phyloP scores from a whole-genome alignment of 495 filamentous ascomycete species.

The Tuber borchii region DNA sequence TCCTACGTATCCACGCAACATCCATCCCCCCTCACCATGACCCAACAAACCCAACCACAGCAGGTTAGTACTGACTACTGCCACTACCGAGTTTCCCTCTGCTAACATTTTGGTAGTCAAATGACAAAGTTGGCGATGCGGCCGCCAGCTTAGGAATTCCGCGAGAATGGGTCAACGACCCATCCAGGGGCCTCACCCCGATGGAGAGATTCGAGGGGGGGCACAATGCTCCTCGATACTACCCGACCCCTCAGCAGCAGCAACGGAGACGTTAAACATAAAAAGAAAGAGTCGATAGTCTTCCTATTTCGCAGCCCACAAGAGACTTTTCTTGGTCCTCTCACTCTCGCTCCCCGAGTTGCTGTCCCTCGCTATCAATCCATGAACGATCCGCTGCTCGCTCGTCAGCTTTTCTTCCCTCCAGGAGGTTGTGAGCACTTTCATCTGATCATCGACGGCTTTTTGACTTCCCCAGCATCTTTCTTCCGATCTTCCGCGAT shows the following conservation, averaged over 20 bases:
- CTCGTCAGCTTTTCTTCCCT: background rate
- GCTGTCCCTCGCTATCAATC: background rate
- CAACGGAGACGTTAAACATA: no score
- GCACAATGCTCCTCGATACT: background rate
- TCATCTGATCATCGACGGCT: background rate
- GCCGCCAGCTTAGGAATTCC: background rate
- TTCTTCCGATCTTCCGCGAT: background rate
- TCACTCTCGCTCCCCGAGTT: background rate
- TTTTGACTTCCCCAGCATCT: background rate
- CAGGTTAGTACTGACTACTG: background rate
- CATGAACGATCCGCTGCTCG: background rate
- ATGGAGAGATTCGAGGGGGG: background rate
- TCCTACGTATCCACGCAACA: background rate
- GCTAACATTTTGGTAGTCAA: background rate
- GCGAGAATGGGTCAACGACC: background rate
- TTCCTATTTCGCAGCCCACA: background rate
- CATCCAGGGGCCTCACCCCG: background rate
- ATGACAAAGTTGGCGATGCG: background rate
- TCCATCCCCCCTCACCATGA: background rate
- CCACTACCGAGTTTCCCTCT: background rate
- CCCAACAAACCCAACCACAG: background rate
- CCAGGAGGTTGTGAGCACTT: background rate
- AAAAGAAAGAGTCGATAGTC: background rate
- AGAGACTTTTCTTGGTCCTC: background rate
- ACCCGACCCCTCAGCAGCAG: background rate